Percentiles rank a stretch among this genome's conserved stretches.
Evolutionary conservation across 2,329 filamentous ascomycete species (phyloP).

Genomic region (Diaporthe helianthi): DNA sequence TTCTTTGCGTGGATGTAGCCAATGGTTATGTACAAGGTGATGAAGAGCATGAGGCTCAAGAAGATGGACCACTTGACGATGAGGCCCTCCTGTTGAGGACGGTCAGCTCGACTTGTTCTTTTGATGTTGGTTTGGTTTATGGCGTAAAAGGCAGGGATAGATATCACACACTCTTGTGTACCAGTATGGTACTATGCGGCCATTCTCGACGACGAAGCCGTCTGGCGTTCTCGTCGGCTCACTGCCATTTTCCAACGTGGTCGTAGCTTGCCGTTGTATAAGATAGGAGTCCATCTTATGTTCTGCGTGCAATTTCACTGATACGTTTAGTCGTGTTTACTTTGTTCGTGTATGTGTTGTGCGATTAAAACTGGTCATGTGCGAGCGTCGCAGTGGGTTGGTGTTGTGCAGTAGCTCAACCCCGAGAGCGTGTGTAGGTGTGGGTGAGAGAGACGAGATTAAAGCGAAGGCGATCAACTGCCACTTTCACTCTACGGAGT

Average conservation of each 20-base stretch:
- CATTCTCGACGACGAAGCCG: conserved; percentile 42
- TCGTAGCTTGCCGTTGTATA: conserved; percentile 26
- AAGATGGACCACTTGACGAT: conserved; percentile 78
- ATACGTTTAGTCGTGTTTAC: neutral
- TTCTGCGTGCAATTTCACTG: neutral
- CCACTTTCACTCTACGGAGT: neutral
- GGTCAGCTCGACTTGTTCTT: neutral
- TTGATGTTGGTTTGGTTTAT: neutral
- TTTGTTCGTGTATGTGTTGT: neutral
- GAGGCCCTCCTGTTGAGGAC: conserved; percentile 57
- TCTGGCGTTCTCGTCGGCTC: conserved; percentile 31
- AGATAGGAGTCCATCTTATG: conserved; percentile 24
- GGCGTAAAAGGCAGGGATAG: neutral
- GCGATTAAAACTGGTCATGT: neutral
- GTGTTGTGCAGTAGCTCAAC: conserved; percentile 19
- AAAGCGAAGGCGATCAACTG: neutral
- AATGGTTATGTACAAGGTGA: conserved; percentile 68
- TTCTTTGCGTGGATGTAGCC: conserved; percentile 75
- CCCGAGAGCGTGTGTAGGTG: conserved; percentile 5
- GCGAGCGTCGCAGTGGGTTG: neutral
- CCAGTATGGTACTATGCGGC: conserved; percentile 46
- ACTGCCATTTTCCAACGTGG: neutral
- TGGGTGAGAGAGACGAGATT: neutral
- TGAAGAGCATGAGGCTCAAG: conserved; percentile 62
- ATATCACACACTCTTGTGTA: conserved; percentile 45